Evolutionary conservation across 495 filamentous ascomycete species (phyloP), one percentile per base, ranked within the genome.

Genomic region (Penicillium coffeae): DNA sequence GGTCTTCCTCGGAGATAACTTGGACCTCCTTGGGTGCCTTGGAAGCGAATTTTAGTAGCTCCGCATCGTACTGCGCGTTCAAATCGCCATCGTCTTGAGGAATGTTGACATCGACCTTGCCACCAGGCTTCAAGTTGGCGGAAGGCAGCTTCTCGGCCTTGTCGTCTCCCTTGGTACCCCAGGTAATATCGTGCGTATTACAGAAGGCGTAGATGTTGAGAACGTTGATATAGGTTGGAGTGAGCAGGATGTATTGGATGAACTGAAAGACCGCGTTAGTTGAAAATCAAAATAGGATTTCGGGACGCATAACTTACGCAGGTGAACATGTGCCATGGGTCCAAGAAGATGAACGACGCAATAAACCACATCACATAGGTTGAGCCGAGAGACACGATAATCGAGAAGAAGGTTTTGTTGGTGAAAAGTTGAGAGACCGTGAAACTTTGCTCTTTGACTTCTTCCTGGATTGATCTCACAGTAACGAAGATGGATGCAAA

Each of bases 271-370:
- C 21, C 1, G 14, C 16, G 45, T 64, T 55, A 60, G 51, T 8
- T 38, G 34, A 14, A 38, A 38, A 35, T n/a, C n/a, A 8, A n/a
- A 27, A 36, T 16, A 8, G 14, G 9, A 16, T 21, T 8, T 30
- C 14, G n/a, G 18, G n/a, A 39, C 22, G 21, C 15, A 1, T 20
- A 30, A 69, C 72, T 59, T 65, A 79, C 77, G 27, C 81, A 88
- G 21, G 93, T 98, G 71, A 96, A 80, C 88, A 99, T 95, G 68
- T 99, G 94, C 91, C 91, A 99, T 1, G 94, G 94, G 64, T 99
- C 94, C 68, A 99, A 84, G 82, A 97, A 97, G 55, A 97, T 77
- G 52, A 99, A 80, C 10, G 90, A 95, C 3, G 88, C 85, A 33
- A 97, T 64, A 42, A 99, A 83, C 83, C 90, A 99, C 61, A 99